Base-by-base conservation (phyloP, 139 green algal genomes). In the Marvania coccoides region DNA sequence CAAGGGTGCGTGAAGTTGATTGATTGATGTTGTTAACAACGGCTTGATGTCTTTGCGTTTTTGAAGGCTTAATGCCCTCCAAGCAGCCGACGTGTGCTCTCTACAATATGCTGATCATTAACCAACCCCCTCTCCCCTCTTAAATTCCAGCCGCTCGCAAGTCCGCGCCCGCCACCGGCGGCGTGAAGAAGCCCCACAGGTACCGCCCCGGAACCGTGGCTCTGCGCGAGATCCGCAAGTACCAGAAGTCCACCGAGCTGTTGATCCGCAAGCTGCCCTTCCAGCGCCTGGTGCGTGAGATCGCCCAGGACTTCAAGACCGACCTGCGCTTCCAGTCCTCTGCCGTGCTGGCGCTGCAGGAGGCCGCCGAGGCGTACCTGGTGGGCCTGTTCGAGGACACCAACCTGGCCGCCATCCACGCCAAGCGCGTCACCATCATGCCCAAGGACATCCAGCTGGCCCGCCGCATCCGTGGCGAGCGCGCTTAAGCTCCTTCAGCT, bases 261-360 rank as follows among this genome's bases (percentile, higher is more conserved):
- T 86, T 97, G n/a, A 96, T 97, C 80, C 84, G 91, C 74, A 96
- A 96, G 87, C 83, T 96, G 67, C 91, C 91, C 62, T 97, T 97
- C 81, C 91, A 97, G 85, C 83, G 91, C 54, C 82, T 98, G 59
- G 92, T 98, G 10, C 85, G 93, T 57, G 93, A 98, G 82, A 98
- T 98, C 58, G 91, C 92, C 33, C 91, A 97, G 86, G 93, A 98
- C 84, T 98, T 97, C 92, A 97, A 98, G 88, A 97, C 92, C 47
- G 93, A 98, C 88, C 85, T 97, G 78, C 85, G 94, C 67, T 99
- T 98, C 87, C 93, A 98, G 87, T 82, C 72, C 70, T 88, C 81
- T 36, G 94, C 93, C 23, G 90, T 98, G 36, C 81, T 96, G 60
- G 93, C 87, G 19, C 86, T 98, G 48, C 93, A 98, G 83, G 93